Evolutionary conservation across 2,329 filamentous ascomycete genomes (phyloP), one percentile per base, ranked within the genome.

Genomic region (Exserohilum rostratum): DNA sequence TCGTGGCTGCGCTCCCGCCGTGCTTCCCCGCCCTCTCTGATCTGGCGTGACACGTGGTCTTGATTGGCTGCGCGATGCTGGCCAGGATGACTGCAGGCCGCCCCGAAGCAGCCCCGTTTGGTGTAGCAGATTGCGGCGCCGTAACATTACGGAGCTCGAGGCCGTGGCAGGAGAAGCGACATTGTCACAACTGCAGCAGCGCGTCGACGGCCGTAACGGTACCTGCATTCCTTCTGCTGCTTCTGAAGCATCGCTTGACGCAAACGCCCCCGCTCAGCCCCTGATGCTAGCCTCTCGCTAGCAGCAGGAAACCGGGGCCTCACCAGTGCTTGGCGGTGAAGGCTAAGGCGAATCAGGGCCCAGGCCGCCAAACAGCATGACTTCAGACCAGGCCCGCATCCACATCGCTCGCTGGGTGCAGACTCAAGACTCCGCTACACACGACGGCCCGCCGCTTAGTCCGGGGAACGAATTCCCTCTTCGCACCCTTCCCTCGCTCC

Each of bases 401-500:
- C 61, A 58, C 53, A 67, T 73, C 49, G 59, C 64, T 52, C 66
- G 69, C 58, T 75, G 71, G 72, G 67, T 75, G 60, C 50, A 50
- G 31, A 48, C 69, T 50, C 55, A 57, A 34, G 57, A 71, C 53
- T 60, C 68, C 37, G 58, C 60, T 56, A 58, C 66, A 64, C 53
- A 55, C 46, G 62, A 57, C 55, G 66, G 68, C 53, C 59, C 65
- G 42, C 58, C 60, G 39, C 64, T 64, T 57, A 72, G 72, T 53
- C 71, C 72, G 30, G 70, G 71, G 47, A 71, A 75, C 70, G 72
- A 68, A 42, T 74, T 75, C 43, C 71, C 72, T 42, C 64, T 75
- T 25, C 61, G 65, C 17, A 75, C 72, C 15, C 45, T 75, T 43
- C 70, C 70, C 37, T 73, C 67, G 18, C 70, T 71, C 13, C 71